Conservation (phyloP, 305 asterid species). For the Nicotiana rustica region DNA sequence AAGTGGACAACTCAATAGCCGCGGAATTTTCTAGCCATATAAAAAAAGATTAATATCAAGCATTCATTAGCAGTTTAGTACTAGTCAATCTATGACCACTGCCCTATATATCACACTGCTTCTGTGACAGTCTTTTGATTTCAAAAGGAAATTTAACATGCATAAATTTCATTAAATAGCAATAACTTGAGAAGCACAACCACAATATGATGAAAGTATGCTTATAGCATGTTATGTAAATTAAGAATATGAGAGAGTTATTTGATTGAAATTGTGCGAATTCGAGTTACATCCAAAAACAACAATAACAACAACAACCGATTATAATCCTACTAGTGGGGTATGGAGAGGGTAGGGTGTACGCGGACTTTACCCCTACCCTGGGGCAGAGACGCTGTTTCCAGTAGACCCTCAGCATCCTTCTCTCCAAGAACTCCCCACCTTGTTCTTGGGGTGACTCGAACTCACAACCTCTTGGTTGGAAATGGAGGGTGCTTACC, state of each 20-base stretch:
- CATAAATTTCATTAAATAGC: neutral
- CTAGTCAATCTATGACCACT: neutral
- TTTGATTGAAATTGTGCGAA: neutral
- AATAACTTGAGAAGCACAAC: neutral
- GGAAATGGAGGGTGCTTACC: too few relatives aligned
- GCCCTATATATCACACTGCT: neutral
- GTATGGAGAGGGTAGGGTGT: too few relatives aligned
- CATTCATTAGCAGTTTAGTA: neutral
- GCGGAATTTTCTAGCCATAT: neutral
- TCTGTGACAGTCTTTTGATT: neutral
- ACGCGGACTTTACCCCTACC: too few relatives aligned
- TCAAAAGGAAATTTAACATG: neutral
- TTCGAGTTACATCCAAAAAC: too few relatives aligned
- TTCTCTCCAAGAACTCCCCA: too few relatives aligned
- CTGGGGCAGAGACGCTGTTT: too few relatives aligned
- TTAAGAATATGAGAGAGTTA: neutral
- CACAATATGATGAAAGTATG: neutral
- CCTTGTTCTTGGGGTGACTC: too few relatives aligned
- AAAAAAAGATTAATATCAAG: neutral
- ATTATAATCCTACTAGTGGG: too few relatives aligned
- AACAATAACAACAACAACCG: too few relatives aligned
- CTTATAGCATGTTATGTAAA: neutral
- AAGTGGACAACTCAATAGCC: neutral
- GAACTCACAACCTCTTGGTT: too few relatives aligned
- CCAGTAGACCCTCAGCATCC: too few relatives aligned